Evolutionary conservation across 225 moss, liverwort and hornwort genomes (phyloP).

Genomic region (Straminergon stramineum): DNA sequence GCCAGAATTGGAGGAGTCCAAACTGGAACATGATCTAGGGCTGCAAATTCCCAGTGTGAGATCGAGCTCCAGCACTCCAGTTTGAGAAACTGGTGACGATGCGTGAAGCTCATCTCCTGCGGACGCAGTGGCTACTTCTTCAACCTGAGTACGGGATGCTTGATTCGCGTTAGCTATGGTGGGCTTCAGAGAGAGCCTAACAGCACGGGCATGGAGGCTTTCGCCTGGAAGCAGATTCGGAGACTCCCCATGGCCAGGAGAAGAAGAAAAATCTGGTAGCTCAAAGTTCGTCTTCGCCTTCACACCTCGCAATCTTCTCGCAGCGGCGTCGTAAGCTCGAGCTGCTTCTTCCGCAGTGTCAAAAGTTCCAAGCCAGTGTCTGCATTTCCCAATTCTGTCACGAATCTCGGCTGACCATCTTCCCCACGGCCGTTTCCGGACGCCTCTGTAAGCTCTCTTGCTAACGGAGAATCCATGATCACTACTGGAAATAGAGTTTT

Average conservation of each 20-base stretch:
- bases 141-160: background rate
- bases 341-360: conserved; percentile 51
- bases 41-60: conserved; percentile 39
- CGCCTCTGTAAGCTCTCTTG: conserved; percentile 62
- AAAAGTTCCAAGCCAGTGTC: conserved; percentile 91
- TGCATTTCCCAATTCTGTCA: conserved; percentile 65
- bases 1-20: conserved; percentile 10
- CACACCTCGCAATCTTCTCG: conserved; percentile 57
- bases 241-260: background rate
- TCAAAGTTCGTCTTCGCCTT: conserved; percentile 82
- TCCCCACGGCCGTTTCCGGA: conserved; percentile 87
- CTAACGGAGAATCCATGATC: background rate
- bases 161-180: background rate
- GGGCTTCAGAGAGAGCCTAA: background rate
- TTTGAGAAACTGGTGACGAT: background rate
- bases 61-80: conserved; percentile 28
- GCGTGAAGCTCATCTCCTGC: background rate
- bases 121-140: background rate
- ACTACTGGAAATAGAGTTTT: background rate
- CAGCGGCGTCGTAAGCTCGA: conserved; percentile 77
- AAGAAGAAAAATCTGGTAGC: background rate
- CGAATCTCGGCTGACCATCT: conserved; percentile 89
- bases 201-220: conserved; percentile 21
- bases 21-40: conserved; percentile 17
- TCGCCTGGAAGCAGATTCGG: conserved; percentile 38